phyloP scores from a whole-genome alignment of 1,139 yeast genomes.

The Hanseniaspora uvarum region DNA sequence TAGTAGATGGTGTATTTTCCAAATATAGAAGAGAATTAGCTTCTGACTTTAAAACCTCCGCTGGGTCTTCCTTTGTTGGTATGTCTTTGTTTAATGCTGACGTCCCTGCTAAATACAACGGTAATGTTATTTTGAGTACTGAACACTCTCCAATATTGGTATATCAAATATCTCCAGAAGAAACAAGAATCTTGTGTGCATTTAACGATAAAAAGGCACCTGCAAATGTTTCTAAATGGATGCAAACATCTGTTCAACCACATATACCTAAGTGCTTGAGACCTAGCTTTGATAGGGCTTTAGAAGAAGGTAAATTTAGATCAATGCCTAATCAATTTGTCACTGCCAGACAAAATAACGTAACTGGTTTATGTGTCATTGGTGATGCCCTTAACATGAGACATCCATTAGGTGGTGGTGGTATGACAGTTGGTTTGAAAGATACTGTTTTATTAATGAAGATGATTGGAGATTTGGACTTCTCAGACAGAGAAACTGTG shows the following conservation, averaged over 20 bases:
- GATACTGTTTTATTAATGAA: slow-evolving; percentile 63
- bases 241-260: slow-evolving; percentile 53
- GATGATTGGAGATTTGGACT: slow-evolving; percentile 42
- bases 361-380: slow-evolving; percentile 69
- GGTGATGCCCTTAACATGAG: slow-evolving; percentile 97
- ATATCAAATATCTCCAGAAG: slow-evolving; percentile 73
- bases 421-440: slow-evolving; percentile 94
- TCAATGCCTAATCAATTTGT: slow-evolving; percentile 93
- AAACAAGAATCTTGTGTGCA: slow-evolving; percentile 85
- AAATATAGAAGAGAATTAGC: slow-evolving; percentile 71
- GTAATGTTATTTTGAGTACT: slow-evolving; percentile 77
- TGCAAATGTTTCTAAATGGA: slow-evolving; percentile 52
- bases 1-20: slow-evolving; percentile 92
- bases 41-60: slow-evolving; percentile 47
- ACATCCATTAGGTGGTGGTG: slow-evolving; percentile 98
- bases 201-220: slow-evolving; percentile 70
- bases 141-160: slow-evolving; percentile 77
- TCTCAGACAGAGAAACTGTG: slow-evolving; percentile 49
- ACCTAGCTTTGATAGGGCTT: slow-evolving; percentile 56
- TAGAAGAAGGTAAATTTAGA: slow-evolving; percentile 47
- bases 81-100: slow-evolving; percentile 60
- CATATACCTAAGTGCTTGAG: slow-evolving; percentile 52
- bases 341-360: slow-evolving; percentile 56
- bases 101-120: slow-evolving; percentile 64
- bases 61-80: slow-evolving; percentile 82